Conservation (phyloP, 352 stramenopile species). For the Phytophthora chlamydospora region DNA sequence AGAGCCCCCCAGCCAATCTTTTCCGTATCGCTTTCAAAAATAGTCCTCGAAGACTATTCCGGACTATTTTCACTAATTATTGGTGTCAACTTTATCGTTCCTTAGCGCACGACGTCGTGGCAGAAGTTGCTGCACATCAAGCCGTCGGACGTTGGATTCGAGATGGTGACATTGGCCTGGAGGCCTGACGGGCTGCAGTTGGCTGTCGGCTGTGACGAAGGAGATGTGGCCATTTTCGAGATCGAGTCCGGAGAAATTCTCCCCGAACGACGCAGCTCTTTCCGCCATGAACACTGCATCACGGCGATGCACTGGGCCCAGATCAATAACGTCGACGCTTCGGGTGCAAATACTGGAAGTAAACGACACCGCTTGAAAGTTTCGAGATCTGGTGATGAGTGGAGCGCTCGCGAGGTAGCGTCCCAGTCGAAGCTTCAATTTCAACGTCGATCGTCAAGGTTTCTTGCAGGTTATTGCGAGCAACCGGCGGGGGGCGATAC, state of each 20-base stretch:
- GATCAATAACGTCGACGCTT: slow-evolving; percentile 3
- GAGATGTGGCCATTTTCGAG: slow-evolving; percentile 72
- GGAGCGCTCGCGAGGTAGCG: slow-evolving; percentile 4
- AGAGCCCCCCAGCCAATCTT: background rate
- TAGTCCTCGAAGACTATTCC: slow-evolving; percentile 1
- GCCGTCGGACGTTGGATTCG: slow-evolving; percentile 57
- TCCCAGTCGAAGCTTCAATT: slow-evolving; percentile 38
- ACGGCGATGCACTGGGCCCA: slow-evolving; percentile 65
- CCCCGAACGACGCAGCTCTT: slow-evolving; percentile 35
- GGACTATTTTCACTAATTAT: background rate
- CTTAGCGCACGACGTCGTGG: slow-evolving; percentile 76
- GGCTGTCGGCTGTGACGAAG: slow-evolving; percentile 71
- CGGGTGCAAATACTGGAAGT: background rate
- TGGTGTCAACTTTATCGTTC: background rate
- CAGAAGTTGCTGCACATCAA: slow-evolving; percentile 77
- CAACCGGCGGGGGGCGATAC: slow-evolving; percentile 14
- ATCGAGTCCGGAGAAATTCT: slow-evolving; percentile 57
- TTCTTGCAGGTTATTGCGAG: slow-evolving; percentile 23
- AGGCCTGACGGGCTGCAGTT: slow-evolving; percentile 68
- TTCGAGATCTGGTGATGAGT: background rate
- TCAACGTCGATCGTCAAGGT: slow-evolving; percentile 37
- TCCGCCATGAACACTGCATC: slow-evolving; percentile 49
- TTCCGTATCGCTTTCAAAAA: slow-evolving; percentile 2
- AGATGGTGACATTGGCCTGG: slow-evolving; percentile 66
- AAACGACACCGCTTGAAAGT: slow-evolving; percentile 13